Base-by-base conservation (phyloP, 176 grass and related monocot genomes). In the Bolboschoenus planiculmis region DNA sequence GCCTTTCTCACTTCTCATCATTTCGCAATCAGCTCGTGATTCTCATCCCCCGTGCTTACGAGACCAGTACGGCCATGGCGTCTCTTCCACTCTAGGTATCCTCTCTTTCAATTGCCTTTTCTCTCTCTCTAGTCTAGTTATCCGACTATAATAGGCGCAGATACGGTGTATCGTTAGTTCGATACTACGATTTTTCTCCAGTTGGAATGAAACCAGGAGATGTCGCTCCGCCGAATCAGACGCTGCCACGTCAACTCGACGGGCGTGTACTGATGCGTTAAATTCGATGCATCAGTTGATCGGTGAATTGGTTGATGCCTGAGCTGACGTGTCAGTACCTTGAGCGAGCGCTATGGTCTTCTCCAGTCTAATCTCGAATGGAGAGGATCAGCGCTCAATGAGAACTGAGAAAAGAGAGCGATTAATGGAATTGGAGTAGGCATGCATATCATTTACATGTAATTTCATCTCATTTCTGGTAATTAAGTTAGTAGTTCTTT, bases 71-170 rank as follows among this genome's bases (percentile, higher is more conserved):
- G 10, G 56, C 79, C 79, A 81, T 81, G 80, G 80, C 37, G 57
- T 47, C 35, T 62, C 39, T 21, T 66, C 80, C 66, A 34, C 80
- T 63, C 54, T 82, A 82, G 56, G 80, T 82, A 66, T 46, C 0
- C 56, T 50, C 79, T 46, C 80, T 62, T 82, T 65, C 5, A 16
- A 14, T 58, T 35, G 10, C 6, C 33, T 34, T 78, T 11, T 53
- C 23, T 34, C 18, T 48, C 24, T 80, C 13, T 63, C 40, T 53
- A 53, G 50, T 82, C 35, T 81, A 10, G 16, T 82, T 82, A 65
- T 82, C 39, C 56, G 11, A 50, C 31, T 37, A 56, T 23, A n/a
- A 5, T 56, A 79, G n/a, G 21, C 35, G 23, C 5, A 42, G 2
- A 35, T 60, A 23, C 29, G 4, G 21, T 1, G 39, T 58, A 37